phyloP scores from a whole-genome alignment of 345 rosid genomes.

The Melastoma malabathricum region DNA sequence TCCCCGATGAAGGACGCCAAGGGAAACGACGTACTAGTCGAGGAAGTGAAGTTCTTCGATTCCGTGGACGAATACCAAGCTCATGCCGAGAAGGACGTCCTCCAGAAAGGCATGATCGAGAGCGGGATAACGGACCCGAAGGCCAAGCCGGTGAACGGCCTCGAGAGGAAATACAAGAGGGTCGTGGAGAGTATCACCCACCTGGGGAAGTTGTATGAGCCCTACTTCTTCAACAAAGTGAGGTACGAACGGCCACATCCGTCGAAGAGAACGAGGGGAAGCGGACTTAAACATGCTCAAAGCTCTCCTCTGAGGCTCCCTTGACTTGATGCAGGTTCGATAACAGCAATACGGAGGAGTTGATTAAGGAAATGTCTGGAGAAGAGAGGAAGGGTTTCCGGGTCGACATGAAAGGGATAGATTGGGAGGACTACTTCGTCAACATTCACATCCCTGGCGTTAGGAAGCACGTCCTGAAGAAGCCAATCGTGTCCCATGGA shows the following conservation, averaged over 20 bases:
- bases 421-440: slow-evolving; percentile 25
- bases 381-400: slow-evolving; percentile 23
- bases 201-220: slow-evolving; percentile 8
- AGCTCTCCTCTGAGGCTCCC: too few relatives aligned
- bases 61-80: slow-evolving; percentile 8
- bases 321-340: slow-evolving; percentile 22
- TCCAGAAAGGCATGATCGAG: not conserved
- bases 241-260: too few relatives aligned
- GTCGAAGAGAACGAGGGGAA: too few relatives aligned
- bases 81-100: slow-evolving; percentile 3
- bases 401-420: slow-evolving; percentile 15
- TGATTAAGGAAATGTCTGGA: slow-evolving; percentile 14
- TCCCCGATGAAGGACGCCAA: slow-evolving; percentile 6
- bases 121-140: not conserved
- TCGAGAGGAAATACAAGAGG: too few relatives aligned
- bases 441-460: slow-evolving; percentile 20
- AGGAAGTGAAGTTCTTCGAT: slow-evolving; percentile 7
- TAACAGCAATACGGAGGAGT: slow-evolving; percentile 11
- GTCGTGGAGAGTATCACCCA: not conserved
- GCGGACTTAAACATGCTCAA: too few relatives aligned
- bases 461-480: slow-evolving; percentile 1
- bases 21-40: slow-evolving; percentile 6
- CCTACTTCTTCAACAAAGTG: slow-evolving; percentile 7
- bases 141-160: not conserved
- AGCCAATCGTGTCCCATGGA: too few relatives aligned